Conservation (phyloP, 805 yeast species). For the Candida pseudofarinosa region DNA sequence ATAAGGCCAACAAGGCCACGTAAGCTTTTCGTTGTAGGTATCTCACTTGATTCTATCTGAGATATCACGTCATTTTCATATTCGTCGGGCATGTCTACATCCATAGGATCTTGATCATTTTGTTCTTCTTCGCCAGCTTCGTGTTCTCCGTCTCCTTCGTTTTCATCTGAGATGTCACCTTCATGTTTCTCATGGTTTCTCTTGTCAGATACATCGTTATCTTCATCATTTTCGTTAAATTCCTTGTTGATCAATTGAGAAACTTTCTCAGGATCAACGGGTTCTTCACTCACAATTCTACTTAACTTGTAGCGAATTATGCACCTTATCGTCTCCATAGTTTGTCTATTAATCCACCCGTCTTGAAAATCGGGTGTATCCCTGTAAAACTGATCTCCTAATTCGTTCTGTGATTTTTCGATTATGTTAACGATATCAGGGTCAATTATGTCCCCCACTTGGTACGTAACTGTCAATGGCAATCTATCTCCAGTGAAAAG, state of each 20-base stretch:
- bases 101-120: conserved; percentile 15
- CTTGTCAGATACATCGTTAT: conserved; percentile 27
- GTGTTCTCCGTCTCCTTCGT: conserved; percentile 22
- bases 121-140: conserved; percentile 18
- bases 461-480: conserved; percentile 70
- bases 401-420: conserved; percentile 24
- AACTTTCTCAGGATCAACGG: conserved; percentile 39
- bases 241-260: conserved; percentile 41
- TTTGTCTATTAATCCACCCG: conserved; percentile 75
- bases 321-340: conserved; percentile 60
- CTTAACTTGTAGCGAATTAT: conserved; percentile 70
- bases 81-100: conserved; percentile 11
- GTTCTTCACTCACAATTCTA: conserved; percentile 50
- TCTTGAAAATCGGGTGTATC: conserved; percentile 47
- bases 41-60: conserved; percentile 34
- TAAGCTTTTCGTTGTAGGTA: conserved; percentile 29
- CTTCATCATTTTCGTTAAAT: conserved; percentile 17
- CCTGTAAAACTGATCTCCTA: conserved; percentile 29
- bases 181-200: conserved; percentile 12
- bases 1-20: conserved; percentile 31
- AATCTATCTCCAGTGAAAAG: conserved; percentile 67
- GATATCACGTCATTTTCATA: conserved; percentile 25
- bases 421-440: conserved; percentile 51
- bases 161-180: conserved; percentile 22
- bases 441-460: conserved; percentile 74